phyloP scores from a whole-genome alignment of 305 asterid genomes.

The Fraxinus nigra region DNA sequence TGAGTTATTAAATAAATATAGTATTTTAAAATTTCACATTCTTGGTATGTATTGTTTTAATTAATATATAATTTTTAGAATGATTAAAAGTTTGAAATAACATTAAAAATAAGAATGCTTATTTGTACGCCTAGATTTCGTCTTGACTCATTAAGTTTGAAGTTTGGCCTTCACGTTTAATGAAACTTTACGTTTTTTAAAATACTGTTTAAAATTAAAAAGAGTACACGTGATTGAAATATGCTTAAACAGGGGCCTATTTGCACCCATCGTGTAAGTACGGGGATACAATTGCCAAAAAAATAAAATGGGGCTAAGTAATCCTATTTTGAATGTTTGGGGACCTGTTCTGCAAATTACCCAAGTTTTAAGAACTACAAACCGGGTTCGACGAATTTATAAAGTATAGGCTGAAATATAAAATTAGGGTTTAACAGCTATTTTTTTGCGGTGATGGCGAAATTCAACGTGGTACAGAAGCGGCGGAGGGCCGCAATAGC shows the following conservation, averaged over 20 bases:
- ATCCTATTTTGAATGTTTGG: neutral
- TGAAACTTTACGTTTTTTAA: too few relatives aligned
- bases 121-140: too few relatives aligned
- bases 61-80: too few relatives aligned
- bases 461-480: constrained; percentile 68
- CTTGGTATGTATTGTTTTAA: too few relatives aligned
- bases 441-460: constrained; percentile 38
- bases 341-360: neutral
- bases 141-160: too few relatives aligned
- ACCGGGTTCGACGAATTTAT: neutral
- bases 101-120: too few relatives aligned
- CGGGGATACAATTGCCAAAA: neutral
- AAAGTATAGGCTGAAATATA: neutral
- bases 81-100: too few relatives aligned
- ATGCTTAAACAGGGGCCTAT: neutral
- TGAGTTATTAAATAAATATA: too few relatives aligned
- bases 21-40: too few relatives aligned
- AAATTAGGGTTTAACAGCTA: neutral
- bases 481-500: constrained; percentile 58
- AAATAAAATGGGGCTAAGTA: neutral
- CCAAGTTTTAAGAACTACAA: neutral
- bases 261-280: neutral
- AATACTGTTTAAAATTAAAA: too few relatives aligned
- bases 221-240: neutral
- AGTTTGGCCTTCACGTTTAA: too few relatives aligned